phyloP scores from a whole-genome alignment of 2,329 filamentous ascomycete species.

The Anthostomella pinea region DNA sequence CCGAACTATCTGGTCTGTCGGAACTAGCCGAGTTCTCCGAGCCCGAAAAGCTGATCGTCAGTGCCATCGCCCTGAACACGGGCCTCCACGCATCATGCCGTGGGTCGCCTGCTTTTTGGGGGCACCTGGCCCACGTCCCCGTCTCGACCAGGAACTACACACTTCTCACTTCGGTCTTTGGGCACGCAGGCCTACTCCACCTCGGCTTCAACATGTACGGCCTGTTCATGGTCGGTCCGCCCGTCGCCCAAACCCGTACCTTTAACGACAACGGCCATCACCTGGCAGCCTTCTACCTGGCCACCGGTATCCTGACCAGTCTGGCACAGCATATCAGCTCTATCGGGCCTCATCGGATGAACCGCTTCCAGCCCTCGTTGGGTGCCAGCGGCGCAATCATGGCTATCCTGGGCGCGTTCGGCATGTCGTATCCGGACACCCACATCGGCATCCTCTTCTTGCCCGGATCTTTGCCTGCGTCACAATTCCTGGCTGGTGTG shows the following conservation, averaged over 20 bases:
- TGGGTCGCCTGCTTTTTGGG: not conserved
- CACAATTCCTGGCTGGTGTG: constrained; percentile 9
- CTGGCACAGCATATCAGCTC: constrained; percentile 21
- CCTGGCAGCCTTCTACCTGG: constrained; percentile 29
- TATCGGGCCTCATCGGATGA: constrained; percentile 11
- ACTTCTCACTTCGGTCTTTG: constrained; percentile 27
- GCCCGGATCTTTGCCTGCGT: constrained; percentile 14
- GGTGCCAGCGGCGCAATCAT: constrained; percentile 27
- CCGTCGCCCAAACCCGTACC: constrained; percentile 7
- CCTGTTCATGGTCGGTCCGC: constrained; percentile 15
- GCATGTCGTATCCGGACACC: constrained; percentile 13
- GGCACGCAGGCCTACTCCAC: constrained; percentile 19
- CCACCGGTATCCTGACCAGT: constrained; percentile 22
- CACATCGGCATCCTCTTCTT: constrained; percentile 21
- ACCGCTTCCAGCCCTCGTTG: constrained; percentile 3
- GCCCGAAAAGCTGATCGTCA: constrained; percentile 10
- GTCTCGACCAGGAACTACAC: constrained; percentile 19
- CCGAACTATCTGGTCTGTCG: constrained; percentile 1
- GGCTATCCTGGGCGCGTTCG: constrained; percentile 24
- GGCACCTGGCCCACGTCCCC: constrained; percentile 19
- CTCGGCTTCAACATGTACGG: constrained; percentile 21
- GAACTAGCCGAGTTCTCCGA: constrained; percentile 8
- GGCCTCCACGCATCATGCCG: constrained; percentile 7
- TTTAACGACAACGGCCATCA: constrained; percentile 22
- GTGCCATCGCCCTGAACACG: constrained; percentile 15